Base-by-base conservation (phyloP, 1,139 yeast genomes). In the Pneumocystis canis region DNA sequence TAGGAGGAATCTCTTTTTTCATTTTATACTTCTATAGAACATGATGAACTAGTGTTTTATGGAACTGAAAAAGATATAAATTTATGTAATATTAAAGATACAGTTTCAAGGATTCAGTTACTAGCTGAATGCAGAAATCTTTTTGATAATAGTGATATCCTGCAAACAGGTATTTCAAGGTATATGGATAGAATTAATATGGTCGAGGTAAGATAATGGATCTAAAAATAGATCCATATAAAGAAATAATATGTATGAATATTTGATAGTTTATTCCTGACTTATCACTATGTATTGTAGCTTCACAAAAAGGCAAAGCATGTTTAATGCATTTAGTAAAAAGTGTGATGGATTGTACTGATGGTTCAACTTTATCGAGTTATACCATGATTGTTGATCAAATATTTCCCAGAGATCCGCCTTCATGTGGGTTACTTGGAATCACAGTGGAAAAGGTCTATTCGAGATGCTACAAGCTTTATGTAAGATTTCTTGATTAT, bases 231-330 rank as follows among this genome's bases (percentile, higher is more conserved):
- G 40, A 37, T 37, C 40, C 40, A 2, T 37, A 14, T 37, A 2
- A 16, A 14, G 16, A 16, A 37, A 37, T 16, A 3, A 35, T 35
- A 37, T 3, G 16, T 47, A 47, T 11, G 14, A 25, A 20, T 25
- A 25, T 6, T 47, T 47, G 11, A 25, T 30, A 71, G 85, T 92
- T 70, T 84, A 84, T 65, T 85, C 72, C 69, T 78, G 77, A 65
- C 84, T 78, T 61, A 66, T 69, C 61, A 74, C 74, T 11, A 79
- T 73, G 14, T 83, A 65, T 1, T 74, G 76, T 82, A 84, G 80
- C 41, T 72, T 69, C 63, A 84, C 73, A 5, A 84, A 71, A 82
- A 83, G 81, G 65, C 82, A 82, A n/a, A 82, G 76, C 1, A 84
- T 60, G 0, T 89, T 88, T 32, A 81, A 68, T 65, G 83, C 86